Evolutionary conservation across 495 filamentous ascomycete genomes (phyloP).

Genomic region (Patellaria atrata): DNA sequence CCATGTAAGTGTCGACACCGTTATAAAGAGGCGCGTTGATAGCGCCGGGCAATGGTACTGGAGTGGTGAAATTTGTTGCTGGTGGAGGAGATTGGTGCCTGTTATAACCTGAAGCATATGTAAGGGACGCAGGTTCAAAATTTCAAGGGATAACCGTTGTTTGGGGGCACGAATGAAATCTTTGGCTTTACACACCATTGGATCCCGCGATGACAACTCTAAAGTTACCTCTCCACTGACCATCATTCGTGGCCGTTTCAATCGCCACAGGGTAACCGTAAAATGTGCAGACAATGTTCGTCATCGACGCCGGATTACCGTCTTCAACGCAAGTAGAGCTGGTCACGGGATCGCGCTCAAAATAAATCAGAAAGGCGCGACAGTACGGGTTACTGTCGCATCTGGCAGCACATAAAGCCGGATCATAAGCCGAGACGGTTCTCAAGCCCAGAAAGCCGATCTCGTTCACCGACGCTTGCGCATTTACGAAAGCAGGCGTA

Average conservation of each 20-base stretch:
- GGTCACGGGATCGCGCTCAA: conserved; percentile 3
- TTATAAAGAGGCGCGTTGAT: conserved; percentile 28
- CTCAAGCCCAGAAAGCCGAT: conserved; percentile 8
- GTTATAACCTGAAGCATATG: too few species aligned
- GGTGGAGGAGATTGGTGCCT: conserved; percentile 13
- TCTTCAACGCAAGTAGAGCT: conserved; percentile 1
- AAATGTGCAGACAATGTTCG: conserved; percentile 9
- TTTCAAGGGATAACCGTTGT: too few species aligned
- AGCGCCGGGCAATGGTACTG: conserved; percentile 23
- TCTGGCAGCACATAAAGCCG: conserved; percentile 1
- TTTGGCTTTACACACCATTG: too few species aligned
- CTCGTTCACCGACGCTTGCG: conserved; percentile 7
- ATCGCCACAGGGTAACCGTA: conserved; percentile 3
- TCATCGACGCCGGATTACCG: conserved; percentile 8
- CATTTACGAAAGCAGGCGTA: conserved; percentile 5
- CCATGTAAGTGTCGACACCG: conserved; percentile 27
- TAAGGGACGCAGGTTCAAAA: too few species aligned
- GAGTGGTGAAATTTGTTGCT: conserved; percentile 21
- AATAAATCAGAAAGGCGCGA: conserved; percentile 10
- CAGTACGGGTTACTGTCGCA: conserved; percentile 5
- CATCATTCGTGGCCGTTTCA: conserved; percentile 4
- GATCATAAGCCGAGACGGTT: conserved; percentile 6
- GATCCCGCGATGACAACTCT: conserved; percentile 13
- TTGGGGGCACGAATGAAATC: too few species aligned
- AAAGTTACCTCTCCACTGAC: conserved; percentile 12